Evolutionary conservation across 2,329 filamentous ascomycete species (phyloP), one percentile per base, ranked within the genome.

Genomic region (Epichloe glyceriae): DNA sequence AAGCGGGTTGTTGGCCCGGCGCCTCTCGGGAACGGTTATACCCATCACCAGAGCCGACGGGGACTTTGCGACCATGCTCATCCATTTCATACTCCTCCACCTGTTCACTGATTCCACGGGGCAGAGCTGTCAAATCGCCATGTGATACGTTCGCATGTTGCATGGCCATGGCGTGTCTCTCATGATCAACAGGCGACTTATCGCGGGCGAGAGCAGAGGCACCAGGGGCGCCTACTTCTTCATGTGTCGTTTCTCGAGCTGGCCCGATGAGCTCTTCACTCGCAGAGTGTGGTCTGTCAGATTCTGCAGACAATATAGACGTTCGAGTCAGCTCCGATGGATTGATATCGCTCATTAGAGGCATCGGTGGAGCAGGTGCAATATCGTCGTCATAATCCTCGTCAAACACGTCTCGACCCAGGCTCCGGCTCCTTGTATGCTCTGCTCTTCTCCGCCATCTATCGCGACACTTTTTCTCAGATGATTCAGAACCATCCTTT

Each of bases 281-380:
- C 20, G 83, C 80, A 17, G 85, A 87, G 45, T 78, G 75, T 15
- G 86, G 84, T 48, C 82, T 73, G 56, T 88, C 87, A 0, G 86
- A 87, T 30, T 86, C 82, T 33, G 87, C 86, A 5, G 90, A 93
- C 17, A 93, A 69, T 50, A 97, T 87, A 0, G 91, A 96, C 15
- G 85, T 85, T 58, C 91, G 78, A 0, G 91, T 97, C 50, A 96
- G 68, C 48, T 96, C 90, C 0, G 91, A 95, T 41, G 86, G 80
- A 56, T 87, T 85, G 52, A 95, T 79, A 51, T 88, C 87, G 66
- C 90, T 95, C 66, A 86, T 84, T 55, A 95, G 75, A 3, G 91
- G 91, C 84, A 96, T 88, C 5, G 87, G 87, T 6, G 89, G 85
- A 5, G 69, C 66, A 10, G 73, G 73, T 14, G 86, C 78, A 30